A percentile compares a stretch with the other conserved stretches of the same genome.
Conservation (phyloP, 2,329 filamentous ascomycete species). For the Canariomyces notabilis region DNA sequence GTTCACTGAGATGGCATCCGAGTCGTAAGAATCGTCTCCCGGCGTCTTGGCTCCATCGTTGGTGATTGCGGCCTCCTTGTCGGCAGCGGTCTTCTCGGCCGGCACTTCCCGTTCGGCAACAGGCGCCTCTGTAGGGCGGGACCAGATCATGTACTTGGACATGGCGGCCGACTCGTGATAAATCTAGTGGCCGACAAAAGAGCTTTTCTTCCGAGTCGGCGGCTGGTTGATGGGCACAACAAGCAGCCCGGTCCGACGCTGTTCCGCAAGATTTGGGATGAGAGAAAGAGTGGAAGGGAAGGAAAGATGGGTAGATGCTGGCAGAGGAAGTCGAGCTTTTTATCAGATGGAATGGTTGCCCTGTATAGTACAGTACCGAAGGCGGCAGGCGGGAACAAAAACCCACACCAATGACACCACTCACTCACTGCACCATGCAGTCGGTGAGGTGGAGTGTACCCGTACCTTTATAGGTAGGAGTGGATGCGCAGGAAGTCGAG, state of each 20-base stretch:
- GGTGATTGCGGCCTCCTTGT: conserved; percentile 20
- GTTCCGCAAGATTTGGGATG: no score
- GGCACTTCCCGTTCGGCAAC: conserved; percentile 25
- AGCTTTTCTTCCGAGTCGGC: not conserved
- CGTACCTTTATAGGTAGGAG: no score
- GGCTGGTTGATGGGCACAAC: not conserved
- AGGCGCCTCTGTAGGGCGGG: conserved; percentile 24
- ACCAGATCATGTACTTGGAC: conserved; percentile 17
- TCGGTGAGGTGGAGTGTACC: no score
- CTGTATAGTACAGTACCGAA: no score
- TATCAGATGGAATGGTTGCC: not conserved
- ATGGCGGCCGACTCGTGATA: conserved; percentile 28
- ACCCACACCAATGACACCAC: not conserved
- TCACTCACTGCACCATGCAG: no score
- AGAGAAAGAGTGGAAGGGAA: not conserved
- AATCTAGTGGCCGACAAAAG: no score
- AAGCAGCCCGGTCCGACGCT: not conserved
- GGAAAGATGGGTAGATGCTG: not conserved
- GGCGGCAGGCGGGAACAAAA: not conserved
- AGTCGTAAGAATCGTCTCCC: conserved; percentile 26
- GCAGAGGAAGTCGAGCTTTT: not conserved
- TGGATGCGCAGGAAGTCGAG: no score
- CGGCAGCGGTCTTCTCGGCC: conserved; percentile 23
- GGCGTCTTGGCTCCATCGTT: conserved; percentile 1
- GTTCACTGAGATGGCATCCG: conserved; percentile 28